These are phyloP conservation scores for Fonsecaea multimorphosa DNA, from an alignment of 2,329 filamentous ascomycete genomes.

Conservation along the genomic window DNA sequence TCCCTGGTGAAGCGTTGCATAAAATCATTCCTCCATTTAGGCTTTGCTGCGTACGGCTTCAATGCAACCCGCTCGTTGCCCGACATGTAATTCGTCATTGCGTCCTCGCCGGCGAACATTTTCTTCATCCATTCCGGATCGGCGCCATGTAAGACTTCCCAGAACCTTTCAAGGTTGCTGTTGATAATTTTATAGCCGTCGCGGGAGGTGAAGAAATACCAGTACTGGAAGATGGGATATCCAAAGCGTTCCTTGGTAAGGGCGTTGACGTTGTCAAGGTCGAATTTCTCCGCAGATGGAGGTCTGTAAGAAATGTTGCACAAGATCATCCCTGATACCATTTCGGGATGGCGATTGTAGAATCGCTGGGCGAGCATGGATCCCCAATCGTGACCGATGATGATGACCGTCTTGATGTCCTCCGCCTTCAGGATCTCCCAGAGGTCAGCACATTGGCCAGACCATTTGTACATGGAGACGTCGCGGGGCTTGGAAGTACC, in stretches of 20 bases:
- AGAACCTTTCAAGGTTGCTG: slow-evolving; percentile 49
- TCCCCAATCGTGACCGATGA: slow-evolving; percentile 61
- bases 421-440: slow-evolving; percentile 52
- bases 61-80: slow-evolving; percentile 40
- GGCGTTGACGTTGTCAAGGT: slow-evolving; percentile 47
- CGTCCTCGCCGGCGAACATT: slow-evolving; percentile 48
- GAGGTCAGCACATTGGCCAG: slow-evolving; percentile 49
- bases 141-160: slow-evolving; percentile 45
- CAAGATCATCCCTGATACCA: slow-evolving; percentile 51
- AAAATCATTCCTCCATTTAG: slow-evolving; percentile 44
- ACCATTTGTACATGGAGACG: slow-evolving; percentile 46
- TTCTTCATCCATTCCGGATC: slow-evolving; percentile 44
- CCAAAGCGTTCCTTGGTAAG: slow-evolving; percentile 46
- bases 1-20: slow-evolving; percentile 43
- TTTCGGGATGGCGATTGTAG: slow-evolving; percentile 51
- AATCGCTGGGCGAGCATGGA: slow-evolving; percentile 49
- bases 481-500: slow-evolving; percentile 52
- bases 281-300: slow-evolving; percentile 44
- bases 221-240: slow-evolving; percentile 51
- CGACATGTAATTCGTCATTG: slow-evolving; percentile 43
- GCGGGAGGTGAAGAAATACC: slow-evolving; percentile 53
- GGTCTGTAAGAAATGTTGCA: slow-evolving; percentile 53
- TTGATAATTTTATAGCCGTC: slow-evolving; percentile 51
- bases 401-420: slow-evolving; percentile 46
- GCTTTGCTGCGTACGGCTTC: slow-evolving; percentile 45